Evolutionary conservation across 2,329 filamentous ascomycete species (phyloP).

Genomic region (Hymenoscyphus albidus): DNA sequence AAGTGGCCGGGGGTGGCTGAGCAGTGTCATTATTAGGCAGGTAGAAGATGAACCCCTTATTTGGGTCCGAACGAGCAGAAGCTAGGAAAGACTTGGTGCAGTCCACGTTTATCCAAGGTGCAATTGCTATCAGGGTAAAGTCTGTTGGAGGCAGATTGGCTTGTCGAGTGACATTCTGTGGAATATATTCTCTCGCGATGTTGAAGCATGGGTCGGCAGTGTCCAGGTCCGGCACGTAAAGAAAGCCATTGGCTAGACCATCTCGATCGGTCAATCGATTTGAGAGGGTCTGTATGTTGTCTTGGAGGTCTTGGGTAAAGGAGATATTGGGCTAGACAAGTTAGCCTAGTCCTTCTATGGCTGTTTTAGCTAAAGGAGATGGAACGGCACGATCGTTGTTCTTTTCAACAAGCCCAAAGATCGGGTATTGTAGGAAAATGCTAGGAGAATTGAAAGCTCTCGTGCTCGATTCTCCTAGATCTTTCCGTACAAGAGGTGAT

Average conservation of each 20-base stretch:
- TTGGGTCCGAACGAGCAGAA: conserved; percentile 53
- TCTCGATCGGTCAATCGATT: conserved; percentile 57
- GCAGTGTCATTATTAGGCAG: conserved; percentile 51
- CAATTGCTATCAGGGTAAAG: conserved; percentile 75
- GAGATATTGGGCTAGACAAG: conserved; percentile 31
- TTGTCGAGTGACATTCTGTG: conserved; percentile 69
- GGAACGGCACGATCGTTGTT: too few relatives aligned
- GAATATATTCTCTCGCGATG: conserved; percentile 62
- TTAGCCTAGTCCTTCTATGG: background rate
- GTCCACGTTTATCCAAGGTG: conserved; percentile 74
- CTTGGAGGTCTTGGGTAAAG: conserved; percentile 38
- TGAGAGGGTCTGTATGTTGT: conserved; percentile 73
- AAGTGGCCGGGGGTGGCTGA: conserved; percentile 62
- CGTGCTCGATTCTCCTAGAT: background rate
- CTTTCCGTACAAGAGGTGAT: background rate
- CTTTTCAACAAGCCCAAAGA: background rate
- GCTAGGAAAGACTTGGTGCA: conserved; percentile 73
- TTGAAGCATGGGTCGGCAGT: conserved; percentile 58
- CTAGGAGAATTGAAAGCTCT: background rate
- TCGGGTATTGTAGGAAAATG: background rate
- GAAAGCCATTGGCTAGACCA: conserved; percentile 68
- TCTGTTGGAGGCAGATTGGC: conserved; percentile 64
- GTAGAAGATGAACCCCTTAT: conserved; percentile 63
- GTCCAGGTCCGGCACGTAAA: conserved; percentile 76
- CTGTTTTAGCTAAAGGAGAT: too few relatives aligned